Base-by-base conservation (phyloP, 2,329 filamentous ascomycete genomes). In the Fusarium agapanthi region DNA sequence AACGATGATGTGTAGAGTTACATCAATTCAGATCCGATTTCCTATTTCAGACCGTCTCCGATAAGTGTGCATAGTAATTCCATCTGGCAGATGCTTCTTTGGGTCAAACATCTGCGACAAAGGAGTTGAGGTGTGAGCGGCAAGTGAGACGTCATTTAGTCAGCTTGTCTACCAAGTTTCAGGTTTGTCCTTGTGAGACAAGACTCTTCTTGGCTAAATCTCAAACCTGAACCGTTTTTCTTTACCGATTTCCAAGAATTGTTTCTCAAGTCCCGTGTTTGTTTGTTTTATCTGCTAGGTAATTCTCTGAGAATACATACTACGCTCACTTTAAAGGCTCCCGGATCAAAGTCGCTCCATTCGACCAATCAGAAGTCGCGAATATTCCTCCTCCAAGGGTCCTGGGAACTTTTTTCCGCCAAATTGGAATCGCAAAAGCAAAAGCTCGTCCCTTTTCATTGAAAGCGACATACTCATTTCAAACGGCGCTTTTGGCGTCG, bases 301-400 rank as follows among this genome's bases (percentile, higher is more conserved):
- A 13, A 47, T 43, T 54, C 14, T 61, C 16, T 28, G 48, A 47
- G 30, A 30, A 24, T 47, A 48, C 32, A 40, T 28, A 40, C 20
- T 38, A 14, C n/a, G 12, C 22, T 35, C 50, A 28, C 24, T 40
- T 30, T 13, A 37, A 48, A 41, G 40, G 6, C 38, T 58, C 54
- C 61, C 75, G 75, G 75, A 77, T 76, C 74, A 77, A 77, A 65
- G 65, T 77, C 69, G 64, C 62, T 75, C 70, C 75, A 61, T 58
- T 45, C 6, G 35, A 15, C 76, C 76, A 77, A 77, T 77, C 73
- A 77, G 50, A 32, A 47, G 34, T 37, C 60, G 37, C 51, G 7
- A 30, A 34, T 58, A 41, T 30, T 34, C 12, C 35, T 34, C 32
- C 32, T 38, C 44, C 43, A 54, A 56, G 63, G 61, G 56, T 74